Evolutionary conservation across 371 early-diverging fungal species (phyloP), one percentile per base, ranked within the genome.

Genomic region (Apophysomyces ossiformis): DNA sequence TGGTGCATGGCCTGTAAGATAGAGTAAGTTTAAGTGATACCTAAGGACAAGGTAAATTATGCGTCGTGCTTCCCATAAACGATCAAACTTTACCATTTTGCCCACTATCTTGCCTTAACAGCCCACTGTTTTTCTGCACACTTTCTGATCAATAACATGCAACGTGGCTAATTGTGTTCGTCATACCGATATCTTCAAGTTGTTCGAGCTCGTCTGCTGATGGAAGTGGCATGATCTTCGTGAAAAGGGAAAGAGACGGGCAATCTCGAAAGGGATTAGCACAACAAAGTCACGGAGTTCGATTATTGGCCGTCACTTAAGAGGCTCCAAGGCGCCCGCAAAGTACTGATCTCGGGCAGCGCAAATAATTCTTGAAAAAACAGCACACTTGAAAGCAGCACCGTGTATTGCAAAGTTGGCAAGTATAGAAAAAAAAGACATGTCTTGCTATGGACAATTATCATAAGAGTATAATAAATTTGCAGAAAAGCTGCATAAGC

Each of bases 41-140:
- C 39, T 58, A 46, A 32, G 41, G n/a, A 56, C 35, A 18, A 44
- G 37, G 7, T 12, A 58, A 13, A 4, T 7, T 38, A 41, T 57
- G 35, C 64, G 37, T 45, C 39, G 26, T 44, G 9, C 43, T 65
- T 13, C 41, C 2, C 11, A 41, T 26, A 5, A 37, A 64, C 1
- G 44, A 58, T 7, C 58, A 38, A 57, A 21, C 11, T 26, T 32
- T 60, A 62, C 54, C 36, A 13, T 46, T 58, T 1, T 18, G 26
- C 47, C 5, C 5, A 18, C 16, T 47, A 58, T 26, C 72, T 70
- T 74, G 76, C 83, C 87, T 93, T 93, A 81, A 95, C 94, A 61
- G 93, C 95, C 95, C 95, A 95, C 73, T 95, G 95, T 87, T 89
- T 92, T 84, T 95, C 92, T 88, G 69, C 12, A 57, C 3, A 50